These are phyloP conservation scores for Cryptosporidium meleagridis DNA, from an alignment of 169 alveolate species.

Conservation along the genomic window DNA sequence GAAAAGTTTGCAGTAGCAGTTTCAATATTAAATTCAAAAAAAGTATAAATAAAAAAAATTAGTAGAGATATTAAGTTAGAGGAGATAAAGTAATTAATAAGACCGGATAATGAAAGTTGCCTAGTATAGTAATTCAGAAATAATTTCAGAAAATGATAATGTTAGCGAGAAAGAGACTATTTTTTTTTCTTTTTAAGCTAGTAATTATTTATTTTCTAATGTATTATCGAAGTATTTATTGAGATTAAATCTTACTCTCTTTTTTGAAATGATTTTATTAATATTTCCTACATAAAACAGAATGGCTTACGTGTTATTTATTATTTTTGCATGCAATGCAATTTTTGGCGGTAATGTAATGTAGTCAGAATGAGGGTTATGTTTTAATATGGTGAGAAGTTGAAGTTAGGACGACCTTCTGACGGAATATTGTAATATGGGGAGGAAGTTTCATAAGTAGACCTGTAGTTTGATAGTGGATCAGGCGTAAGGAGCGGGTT, in stretches of 20 bases:
- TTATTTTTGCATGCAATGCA: neutral
- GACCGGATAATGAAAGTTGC: neutral
- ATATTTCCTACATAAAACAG: neutral
- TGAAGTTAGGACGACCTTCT: constrained; percentile 48
- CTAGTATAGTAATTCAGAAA: neutral
- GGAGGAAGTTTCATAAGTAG: constrained; percentile 37
- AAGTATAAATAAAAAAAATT: no score
- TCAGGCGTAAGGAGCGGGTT: constrained; percentile 16
- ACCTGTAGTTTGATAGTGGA: constrained; percentile 51
- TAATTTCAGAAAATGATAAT: neutral
- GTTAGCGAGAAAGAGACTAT: neutral
- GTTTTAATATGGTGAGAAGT: constrained; percentile 17
- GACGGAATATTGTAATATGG: constrained; percentile 62
- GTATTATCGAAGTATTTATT: no score
- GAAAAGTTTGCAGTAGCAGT: neutral
- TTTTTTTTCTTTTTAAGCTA: neutral
- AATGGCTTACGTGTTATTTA: neutral
- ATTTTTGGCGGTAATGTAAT: neutral
- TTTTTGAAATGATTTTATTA: neutral
- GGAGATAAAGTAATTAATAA: neutral
- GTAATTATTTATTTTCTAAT: no score
- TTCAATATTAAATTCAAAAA: no score
- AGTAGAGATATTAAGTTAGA: neutral
- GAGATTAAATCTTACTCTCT: neutral
- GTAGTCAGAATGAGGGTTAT: neutral